Base-by-base conservation (phyloP, 352 stramenopile species). In the Phytopythium montanum region DNA sequence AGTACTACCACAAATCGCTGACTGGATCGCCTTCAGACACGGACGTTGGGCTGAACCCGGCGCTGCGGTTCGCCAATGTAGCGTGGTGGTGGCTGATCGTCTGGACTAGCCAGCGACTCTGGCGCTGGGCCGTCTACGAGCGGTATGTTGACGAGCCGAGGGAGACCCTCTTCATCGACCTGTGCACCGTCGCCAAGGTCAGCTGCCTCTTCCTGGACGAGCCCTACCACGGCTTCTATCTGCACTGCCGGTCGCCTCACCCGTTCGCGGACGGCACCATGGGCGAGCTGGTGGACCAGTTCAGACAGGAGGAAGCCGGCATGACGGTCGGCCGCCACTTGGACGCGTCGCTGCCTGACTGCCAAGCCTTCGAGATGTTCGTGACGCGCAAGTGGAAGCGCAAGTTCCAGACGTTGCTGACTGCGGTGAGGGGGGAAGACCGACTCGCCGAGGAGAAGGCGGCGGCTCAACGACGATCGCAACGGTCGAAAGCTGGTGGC, bases 171-270 rank as follows among this genome's bases (percentile, higher is more conserved):
- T 98, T 98, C 64, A 79, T 98, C 19, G 96, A 99, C 66, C 69
- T 98, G 25, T 98, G 94, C 55, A 98, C 94, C 0, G 73, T 98
- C 26, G 95, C 91, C 3, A 99, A 98, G 66, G 72, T 97, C 31
- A 95, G 84, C 51, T 88, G 95, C 39, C 73, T 99, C 21, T 75
- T 98, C 28, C 67, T 98, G 21, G 87, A 97, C 50, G 92, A 98
- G 49, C 68, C 78, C 28, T 97, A 97, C 60, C 92, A 98, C 61
- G 94, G 92, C 1, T 98, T 92, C 66, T 98, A 98, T 68, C 70
- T 99, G 5, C 95, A 99, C 62, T 98, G 96, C 49, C 84, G 88
- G 42, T 97, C 93, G 14, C 90, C 94, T 5, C 95, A 98, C 65
- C 82, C 90, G 62, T 94, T 92, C 62, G 94, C 94, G 16, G 96